phyloP scores from a whole-genome alignment of 202 grass and related monocot species.

The Brachypodium distachyon region DNA sequence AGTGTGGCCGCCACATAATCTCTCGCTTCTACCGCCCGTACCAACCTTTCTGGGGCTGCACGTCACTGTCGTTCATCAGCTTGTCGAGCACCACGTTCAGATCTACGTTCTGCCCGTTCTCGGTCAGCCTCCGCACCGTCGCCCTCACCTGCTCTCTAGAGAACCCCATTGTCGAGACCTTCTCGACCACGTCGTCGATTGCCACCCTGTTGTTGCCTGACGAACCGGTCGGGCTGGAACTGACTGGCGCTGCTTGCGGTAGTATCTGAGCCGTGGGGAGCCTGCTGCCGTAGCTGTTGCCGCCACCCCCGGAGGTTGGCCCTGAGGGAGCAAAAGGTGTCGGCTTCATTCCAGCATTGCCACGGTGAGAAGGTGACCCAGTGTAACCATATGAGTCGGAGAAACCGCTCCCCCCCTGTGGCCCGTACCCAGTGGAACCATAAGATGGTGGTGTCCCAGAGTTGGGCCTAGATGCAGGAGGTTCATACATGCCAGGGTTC shows the following conservation, averaged over 20 bases:
- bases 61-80: slow-evolving; percentile 66
- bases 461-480: slow-evolving; percentile 35
- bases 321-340: slow-evolving; percentile 38
- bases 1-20: fast-evolving
- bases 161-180: slow-evolving; percentile 90
- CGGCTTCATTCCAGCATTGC: slow-evolving; percentile 43
- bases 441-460: slow-evolving; percentile 46
- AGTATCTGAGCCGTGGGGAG: slow-evolving; percentile 70
- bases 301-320: slow-evolving; percentile 28
- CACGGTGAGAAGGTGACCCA: slow-evolving; percentile 66
- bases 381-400: slow-evolving; percentile 54
- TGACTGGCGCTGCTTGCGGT: slow-evolving; percentile 54
- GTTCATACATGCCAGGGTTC: slow-evolving; percentile 49
- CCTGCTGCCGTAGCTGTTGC: slow-evolving; percentile 39
- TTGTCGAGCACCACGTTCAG: slow-evolving; percentile 89
- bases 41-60: slow-evolving; percentile 54
- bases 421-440: slow-evolving; percentile 46
- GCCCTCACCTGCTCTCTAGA: slow-evolving; percentile 92
- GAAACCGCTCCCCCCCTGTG: slow-evolving; percentile 42
- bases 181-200: slow-evolving; percentile 86
- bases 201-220: slow-evolving; percentile 48
- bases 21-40: slow-evolving; percentile 28
- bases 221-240: slow-evolving; percentile 27
- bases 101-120: slow-evolving; percentile 90
- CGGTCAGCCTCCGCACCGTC: slow-evolving; percentile 76